These are phyloP conservation scores for Syncephalis fuscata DNA, from an alignment of 371 early-diverging fungal genomes.

Conservation along the genomic window DNA sequence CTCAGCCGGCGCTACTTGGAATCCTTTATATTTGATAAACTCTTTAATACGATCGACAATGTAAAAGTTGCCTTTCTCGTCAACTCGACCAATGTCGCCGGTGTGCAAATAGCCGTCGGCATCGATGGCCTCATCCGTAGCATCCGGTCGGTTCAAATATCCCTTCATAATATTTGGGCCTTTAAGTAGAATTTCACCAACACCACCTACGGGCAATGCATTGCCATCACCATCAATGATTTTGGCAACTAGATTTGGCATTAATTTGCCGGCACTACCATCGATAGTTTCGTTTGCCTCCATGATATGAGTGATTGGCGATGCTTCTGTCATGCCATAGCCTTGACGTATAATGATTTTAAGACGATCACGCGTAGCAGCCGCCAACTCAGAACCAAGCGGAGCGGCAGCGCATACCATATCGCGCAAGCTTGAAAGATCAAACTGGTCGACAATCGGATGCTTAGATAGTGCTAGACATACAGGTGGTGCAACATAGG, in stretches of 20 bases:
- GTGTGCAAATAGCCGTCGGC: conserved; percentile 59
- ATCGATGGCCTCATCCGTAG: conserved; percentile 46
- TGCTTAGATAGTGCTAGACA: conserved; percentile 2
- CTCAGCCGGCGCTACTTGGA: conserved; percentile 71
- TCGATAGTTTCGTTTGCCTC: conserved; percentile 5
- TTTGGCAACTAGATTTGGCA: conserved; percentile 48
- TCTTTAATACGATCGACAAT: conserved; percentile 42
- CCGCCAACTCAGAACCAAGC: conserved; percentile 34
- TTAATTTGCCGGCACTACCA: conserved; percentile 51
- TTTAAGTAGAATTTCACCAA: conserved; percentile 57
- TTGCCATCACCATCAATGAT: conserved; percentile 28
- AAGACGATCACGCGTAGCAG: conserved; percentile 25
- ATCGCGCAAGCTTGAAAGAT: conserved; percentile 33
- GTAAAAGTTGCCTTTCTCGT: conserved; percentile 32
- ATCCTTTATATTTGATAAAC: conserved; percentile 45
- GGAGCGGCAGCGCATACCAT: conserved; percentile 72
- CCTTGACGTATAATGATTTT: conserved; percentile 45
- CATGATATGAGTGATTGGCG: conserved; percentile 15
- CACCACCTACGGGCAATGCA: conserved; percentile 29
- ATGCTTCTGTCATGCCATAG: conserved; percentile 46
- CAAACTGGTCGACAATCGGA: conserved; percentile 40
- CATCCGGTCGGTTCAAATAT: conserved; percentile 45
- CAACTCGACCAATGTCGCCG: conserved; percentile 60
- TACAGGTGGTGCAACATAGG: not conserved
- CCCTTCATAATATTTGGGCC: conserved; percentile 72